phyloP scores from a whole-genome alignment of 257 asterid species.

The Plantago ovata region DNA sequence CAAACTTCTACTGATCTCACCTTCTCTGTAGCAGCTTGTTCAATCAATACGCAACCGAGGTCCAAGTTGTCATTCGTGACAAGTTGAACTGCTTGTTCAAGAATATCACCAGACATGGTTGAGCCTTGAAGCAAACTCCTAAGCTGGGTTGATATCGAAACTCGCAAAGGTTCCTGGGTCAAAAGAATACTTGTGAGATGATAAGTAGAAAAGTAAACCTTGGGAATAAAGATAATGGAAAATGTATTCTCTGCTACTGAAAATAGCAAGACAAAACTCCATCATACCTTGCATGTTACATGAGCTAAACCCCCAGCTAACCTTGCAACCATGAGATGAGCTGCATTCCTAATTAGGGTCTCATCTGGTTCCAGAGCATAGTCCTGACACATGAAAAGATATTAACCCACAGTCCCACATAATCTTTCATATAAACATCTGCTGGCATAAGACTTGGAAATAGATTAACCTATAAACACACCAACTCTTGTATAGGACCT shows the following conservation, averaged over 20 bases:
- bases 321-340: constrained; percentile 98
- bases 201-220: constrained; percentile 4
- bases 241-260: too few species aligned
- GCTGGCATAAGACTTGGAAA: too few species aligned
- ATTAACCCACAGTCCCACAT: constrained; percentile 7
- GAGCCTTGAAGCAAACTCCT: constrained; percentile 73
- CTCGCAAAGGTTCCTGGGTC: constrained; percentile 84
- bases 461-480: too few species aligned
- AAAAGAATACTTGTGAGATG: constrained; percentile 15
- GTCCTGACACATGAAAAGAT: constrained; percentile 50
- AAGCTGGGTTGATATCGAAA: constrained; percentile 77
- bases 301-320: constrained; percentile 98
- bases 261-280: constrained; percentile 1
- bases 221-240: not conserved
- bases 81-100: constrained; percentile 80
- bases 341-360: constrained; percentile 83
- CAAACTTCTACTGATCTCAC: constrained; percentile 30
- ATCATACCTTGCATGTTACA: constrained; percentile 94
- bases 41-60: constrained; percentile 97
- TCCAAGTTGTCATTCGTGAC: constrained; percentile 96
- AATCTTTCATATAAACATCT: not conserved
- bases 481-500: not conserved
- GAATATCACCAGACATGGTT: constrained; percentile 49
- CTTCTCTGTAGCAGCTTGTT: constrained; percentile 98
- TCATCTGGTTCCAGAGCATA: constrained; percentile 97